phyloP scores from a whole-genome alignment of 306 rosid species.

The Rosa lucieae region DNA sequence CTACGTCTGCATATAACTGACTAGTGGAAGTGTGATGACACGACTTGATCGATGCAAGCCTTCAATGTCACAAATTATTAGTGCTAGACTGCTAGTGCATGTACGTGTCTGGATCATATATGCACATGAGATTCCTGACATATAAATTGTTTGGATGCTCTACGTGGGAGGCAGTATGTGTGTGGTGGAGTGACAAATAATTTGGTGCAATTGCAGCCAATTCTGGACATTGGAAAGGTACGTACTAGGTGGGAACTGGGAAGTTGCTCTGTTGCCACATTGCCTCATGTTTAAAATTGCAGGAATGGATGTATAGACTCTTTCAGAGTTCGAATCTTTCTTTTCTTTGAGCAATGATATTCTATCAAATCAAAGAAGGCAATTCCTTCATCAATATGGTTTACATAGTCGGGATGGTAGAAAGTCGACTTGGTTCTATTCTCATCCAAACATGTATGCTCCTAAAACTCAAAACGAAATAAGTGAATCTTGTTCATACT shows the following conservation, averaged over 20 bases:
- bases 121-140: neutral
- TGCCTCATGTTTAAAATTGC: neutral
- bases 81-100: neutral
- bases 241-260: neutral
- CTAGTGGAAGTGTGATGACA: no score
- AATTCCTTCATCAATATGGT: neutral
- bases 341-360: neutral
- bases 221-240: neutral
- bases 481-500: neutral
- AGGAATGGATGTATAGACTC: neutral
- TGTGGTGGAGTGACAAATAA: neutral
- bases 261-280: neutral
- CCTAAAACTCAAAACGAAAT: no score
- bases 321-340: neutral
- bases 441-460: neutral
- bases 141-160: neutral
- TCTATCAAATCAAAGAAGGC: neutral
- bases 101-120: neutral
- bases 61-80: neutral
- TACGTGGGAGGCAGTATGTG: neutral
- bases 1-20: no score
- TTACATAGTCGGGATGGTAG: neutral
- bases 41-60: no score
- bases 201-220: neutral
- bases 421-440: neutral